A percentile compares a stretch with the other conserved stretches of the same genome.
Evolutionary conservation across 139 green algal species (phyloP).

Genomic region (Edaphochlamys debaryana): DNA sequence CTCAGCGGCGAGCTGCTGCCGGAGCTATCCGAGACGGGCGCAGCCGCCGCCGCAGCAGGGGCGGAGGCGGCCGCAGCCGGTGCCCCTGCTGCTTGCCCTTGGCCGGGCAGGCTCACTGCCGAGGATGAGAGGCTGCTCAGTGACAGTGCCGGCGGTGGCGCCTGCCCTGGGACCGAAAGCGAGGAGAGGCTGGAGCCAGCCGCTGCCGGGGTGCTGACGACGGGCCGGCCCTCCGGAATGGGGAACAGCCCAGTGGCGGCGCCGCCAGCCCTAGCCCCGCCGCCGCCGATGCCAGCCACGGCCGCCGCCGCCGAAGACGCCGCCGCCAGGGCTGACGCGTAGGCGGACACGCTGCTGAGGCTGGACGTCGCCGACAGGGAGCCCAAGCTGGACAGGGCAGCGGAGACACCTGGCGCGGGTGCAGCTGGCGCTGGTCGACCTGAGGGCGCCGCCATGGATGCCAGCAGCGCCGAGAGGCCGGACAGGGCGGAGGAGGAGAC

Average conservation of each 20-base stretch:
- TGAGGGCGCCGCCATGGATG: neutral
- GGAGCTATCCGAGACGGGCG: neutral
- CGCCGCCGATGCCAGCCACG: too few species aligned
- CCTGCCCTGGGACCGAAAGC: too few species aligned
- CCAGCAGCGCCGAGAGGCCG: neutral
- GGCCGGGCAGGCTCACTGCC: too few species aligned
- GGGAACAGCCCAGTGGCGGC: neutral
- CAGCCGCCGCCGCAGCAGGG: neutral
- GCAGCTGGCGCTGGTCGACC: neutral
- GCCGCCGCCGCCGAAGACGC: neutral
- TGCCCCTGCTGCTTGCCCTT: too few species aligned
- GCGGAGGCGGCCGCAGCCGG: too few species aligned
- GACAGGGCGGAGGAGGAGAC: neutral
- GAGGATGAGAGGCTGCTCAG: too few species aligned
- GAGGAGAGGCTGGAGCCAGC: neutral
- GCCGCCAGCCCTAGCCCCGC: neutral
- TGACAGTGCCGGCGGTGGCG: neutral
- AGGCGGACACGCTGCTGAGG: conserved; percentile 11
- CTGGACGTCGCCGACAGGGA: neutral
- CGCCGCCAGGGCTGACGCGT: neutral
- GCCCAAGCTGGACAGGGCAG: neutral
- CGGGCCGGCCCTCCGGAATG: neutral
- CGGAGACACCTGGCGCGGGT: neutral
- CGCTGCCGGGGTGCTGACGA: too few species aligned
- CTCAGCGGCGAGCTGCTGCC: too few species aligned